Percentiles rank a stretch among this genome's conserved stretches.
Evolutionary conservation across 1,284 basidiomycete genomes (phyloP).

Genomic region (Pyrrhoderma lamaoense): DNA sequence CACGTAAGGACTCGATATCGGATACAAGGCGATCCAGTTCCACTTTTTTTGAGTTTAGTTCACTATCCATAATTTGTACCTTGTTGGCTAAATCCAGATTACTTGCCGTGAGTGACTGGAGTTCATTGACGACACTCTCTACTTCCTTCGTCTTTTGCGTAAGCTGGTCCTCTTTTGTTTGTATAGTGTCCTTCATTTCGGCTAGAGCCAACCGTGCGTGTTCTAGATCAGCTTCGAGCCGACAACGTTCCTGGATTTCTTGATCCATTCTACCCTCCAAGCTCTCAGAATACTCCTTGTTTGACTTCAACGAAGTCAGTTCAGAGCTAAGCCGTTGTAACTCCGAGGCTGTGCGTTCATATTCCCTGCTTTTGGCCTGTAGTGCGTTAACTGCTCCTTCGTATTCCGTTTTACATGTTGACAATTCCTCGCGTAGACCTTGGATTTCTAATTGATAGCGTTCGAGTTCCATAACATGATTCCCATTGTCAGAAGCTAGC

Average conservation of each 20-base stretch:
- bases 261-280: not conserved
- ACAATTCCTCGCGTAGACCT: slow-evolving; percentile 1
- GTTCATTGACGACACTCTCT: not conserved
- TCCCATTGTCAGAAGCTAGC: not conserved
- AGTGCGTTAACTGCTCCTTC: not conserved
- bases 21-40: slow-evolving; percentile 2
- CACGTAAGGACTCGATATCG: slow-evolving; percentile 1
- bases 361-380: slow-evolving; percentile 2
- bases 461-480: slow-evolving; percentile 3
- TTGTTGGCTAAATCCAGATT: not conserved
- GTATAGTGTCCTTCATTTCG: not conserved
- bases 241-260: not conserved
- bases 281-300: not conserved
- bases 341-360: not conserved
- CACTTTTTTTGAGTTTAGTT: not conserved
- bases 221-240: slow-evolving; percentile 2
- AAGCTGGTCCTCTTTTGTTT: slow-evolving; percentile 4
- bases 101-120: slow-evolving; percentile 2
- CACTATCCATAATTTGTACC: not conserved
- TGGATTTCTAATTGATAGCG: slow-evolving; percentile 2
- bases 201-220: not conserved
- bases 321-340: slow-evolving; percentile 3
- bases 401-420: not conserved
- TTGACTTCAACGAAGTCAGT: not conserved
- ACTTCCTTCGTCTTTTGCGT: not conserved